These are phyloP conservation scores for Cladosporium sp. DNA, from an alignment of 2,329 filamentous ascomycete genomes.

Conservation along the genomic window DNA sequence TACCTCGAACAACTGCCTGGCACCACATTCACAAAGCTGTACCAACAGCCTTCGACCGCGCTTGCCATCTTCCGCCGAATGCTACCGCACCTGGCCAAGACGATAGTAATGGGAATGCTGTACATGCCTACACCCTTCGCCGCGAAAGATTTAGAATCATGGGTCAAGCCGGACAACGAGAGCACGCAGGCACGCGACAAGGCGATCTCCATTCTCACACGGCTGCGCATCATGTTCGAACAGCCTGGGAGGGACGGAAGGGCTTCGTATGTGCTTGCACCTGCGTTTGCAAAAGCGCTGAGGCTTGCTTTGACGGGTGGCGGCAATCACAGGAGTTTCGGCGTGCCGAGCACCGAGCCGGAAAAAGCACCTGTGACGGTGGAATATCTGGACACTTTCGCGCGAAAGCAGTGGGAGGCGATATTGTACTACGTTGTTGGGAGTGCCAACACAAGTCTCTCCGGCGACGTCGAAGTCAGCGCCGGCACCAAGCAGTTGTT, in stretches of 20 bases:
- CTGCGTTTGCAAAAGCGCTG: constrained; percentile 76
- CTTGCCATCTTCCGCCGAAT: constrained; percentile 96
- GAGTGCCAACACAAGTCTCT: constrained; percentile 54
- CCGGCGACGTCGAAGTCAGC: constrained; percentile 41
- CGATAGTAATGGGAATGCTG: constrained; percentile 88
- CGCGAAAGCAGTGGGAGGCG: constrained; percentile 86
- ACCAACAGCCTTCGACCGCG: constrained; percentile 91
- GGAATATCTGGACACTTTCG: constrained; percentile 74
- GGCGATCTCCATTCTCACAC: constrained; percentile 71
- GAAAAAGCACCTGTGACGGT: constrained; percentile 60
- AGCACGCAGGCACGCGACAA: constrained; percentile 62
- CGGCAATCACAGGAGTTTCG: constrained; percentile 81
- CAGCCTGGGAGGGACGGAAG: constrained; percentile 43
- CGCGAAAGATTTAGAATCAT: constrained; percentile 73
- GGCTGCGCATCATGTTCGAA: constrained; percentile 78
- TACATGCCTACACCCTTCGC: constrained; percentile 80
- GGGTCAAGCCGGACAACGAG: constrained; percentile 62
- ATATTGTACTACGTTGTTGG: constrained; percentile 94
- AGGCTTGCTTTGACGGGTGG: constrained; percentile 76
- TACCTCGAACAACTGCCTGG: constrained; percentile 90
- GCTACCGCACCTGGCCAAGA: constrained; percentile 90
- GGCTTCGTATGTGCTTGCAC: constrained; percentile 68
- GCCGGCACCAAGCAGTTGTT: constrained; percentile 81
- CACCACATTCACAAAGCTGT: constrained; percentile 82
- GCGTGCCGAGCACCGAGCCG: constrained; percentile 61